Percentiles rank a stretch among this genome's conserved stretches.
Conservation (phyloP, 164 flowering plant genomes). For the Annona squamosa region DNA sequence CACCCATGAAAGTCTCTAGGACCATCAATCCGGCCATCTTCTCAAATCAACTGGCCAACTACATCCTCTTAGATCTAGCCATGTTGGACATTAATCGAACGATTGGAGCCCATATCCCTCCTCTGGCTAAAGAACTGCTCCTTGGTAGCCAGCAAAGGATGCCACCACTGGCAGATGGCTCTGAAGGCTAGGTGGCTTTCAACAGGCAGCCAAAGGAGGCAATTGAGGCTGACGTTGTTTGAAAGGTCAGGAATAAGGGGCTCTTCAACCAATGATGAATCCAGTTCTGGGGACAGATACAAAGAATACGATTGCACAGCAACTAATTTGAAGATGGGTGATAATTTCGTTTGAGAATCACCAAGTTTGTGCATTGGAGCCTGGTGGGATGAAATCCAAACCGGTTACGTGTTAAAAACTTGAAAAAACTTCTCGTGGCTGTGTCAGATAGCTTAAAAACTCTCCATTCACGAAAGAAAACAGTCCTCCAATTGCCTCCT, state of each 20-base stretch:
- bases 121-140: constrained; percentile 62
- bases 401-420: constrained; percentile 53
- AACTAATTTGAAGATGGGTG: constrained; percentile 69
- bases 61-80: too few relatives aligned
- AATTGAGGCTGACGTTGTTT: constrained; percentile 70
- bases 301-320: constrained; percentile 28
- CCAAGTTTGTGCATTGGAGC: constrained; percentile 75
- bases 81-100: too few relatives aligned
- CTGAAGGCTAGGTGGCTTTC: constrained; percentile 45
- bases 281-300: constrained; percentile 33
- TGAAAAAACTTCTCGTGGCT: neutral
- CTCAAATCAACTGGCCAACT: too few relatives aligned
- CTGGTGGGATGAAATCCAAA: constrained; percentile 67
- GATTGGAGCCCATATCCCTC: constrained; percentile 41
- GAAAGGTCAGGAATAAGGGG: constrained; percentile 84
- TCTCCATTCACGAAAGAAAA: neutral
- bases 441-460: neutral
- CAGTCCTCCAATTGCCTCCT: neutral
- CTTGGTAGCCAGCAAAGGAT: constrained; percentile 48
- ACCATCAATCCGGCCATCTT: too few relatives aligned
- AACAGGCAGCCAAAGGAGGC: constrained; percentile 83
- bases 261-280: constrained; percentile 29
- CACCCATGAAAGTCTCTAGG: too few relatives aligned
- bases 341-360: constrained; percentile 72
- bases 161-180: constrained; percentile 74